phyloP scores from a whole-genome alignment of 1,284 basidiomycete species.

The Ceratobasidium sp. region DNA sequence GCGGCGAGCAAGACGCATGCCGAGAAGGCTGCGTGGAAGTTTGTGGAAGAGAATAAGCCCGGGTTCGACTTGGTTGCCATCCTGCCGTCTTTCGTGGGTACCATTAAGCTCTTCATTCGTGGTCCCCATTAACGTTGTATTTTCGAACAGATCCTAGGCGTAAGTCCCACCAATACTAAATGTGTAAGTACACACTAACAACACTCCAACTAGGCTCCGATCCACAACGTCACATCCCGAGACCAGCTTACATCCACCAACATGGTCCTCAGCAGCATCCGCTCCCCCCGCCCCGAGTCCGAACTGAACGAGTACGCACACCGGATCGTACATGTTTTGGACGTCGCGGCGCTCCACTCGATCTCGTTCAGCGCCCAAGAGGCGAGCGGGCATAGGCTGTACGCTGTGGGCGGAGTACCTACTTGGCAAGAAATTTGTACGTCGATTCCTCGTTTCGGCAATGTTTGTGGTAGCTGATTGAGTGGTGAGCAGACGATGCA shows the following conservation, averaged over 20 bases:
- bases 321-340: not conserved
- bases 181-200: not conserved
- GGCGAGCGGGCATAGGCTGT: not conserved
- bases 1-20: slow-evolving; percentile 23
- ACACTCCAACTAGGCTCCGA: not conserved
- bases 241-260: slow-evolving; percentile 8
- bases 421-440: slow-evolving; percentile 1
- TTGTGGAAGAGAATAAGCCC: slow-evolving; percentile 47
- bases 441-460: not conserved
- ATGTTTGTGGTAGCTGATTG: not conserved
- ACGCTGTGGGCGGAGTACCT: not conserved
- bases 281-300: not conserved
- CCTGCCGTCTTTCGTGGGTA: slow-evolving; percentile 46
- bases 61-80: slow-evolving; percentile 48
- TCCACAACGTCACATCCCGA: not conserved
- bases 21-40: slow-evolving; percentile 49
- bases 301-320: not conserved
- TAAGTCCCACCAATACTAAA: not conserved
- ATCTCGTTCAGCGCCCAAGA: not conserved
- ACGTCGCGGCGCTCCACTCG: slow-evolving; percentile 5
- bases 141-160: slow-evolving; percentile 44
- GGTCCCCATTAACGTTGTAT: not conserved
- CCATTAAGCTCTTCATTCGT: not conserved
- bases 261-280: not conserved
- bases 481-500: not conserved